phyloP scores from a whole-genome alignment of 768 basidiomycete genomes.

The Terana coerulea region DNA sequence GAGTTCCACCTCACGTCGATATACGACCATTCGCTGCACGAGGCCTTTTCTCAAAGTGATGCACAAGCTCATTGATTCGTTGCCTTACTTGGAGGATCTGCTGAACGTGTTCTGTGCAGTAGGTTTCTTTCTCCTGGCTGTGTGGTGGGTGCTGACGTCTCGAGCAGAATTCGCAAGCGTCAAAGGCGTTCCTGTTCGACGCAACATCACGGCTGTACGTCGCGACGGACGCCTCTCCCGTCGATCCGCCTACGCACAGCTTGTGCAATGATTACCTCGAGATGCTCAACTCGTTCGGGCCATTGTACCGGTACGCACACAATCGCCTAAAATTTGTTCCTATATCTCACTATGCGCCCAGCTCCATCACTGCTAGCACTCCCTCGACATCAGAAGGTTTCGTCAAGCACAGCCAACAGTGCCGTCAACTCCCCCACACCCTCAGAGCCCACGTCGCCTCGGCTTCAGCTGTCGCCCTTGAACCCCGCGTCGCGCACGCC shows the following conservation, averaged over 20 bases:
- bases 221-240: conserved; percentile 91
- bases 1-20: conserved; percentile 92
- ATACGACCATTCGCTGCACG: conserved; percentile 87
- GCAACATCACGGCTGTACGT: conserved; percentile 79
- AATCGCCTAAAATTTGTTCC: not conserved
- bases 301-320: conserved; percentile 69
- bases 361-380: conserved; percentile 4
- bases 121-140: conserved; percentile 17
- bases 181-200: conserved; percentile 94
- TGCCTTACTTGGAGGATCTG: conserved; percentile 84
- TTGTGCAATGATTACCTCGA: conserved; percentile 89
- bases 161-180: conserved; percentile 82
- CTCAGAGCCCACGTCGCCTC: not conserved
- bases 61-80: conserved; percentile 79
- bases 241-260: conserved; percentile 84
- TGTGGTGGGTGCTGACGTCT: not conserved
- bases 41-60: conserved; percentile 89
- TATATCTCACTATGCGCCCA: not conserved
- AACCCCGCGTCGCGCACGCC: conserved; percentile 21
- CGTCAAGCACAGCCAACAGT: not conserved
- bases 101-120: conserved; percentile 84
- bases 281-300: conserved; percentile 82
- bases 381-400: not conserved
- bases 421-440: not conserved
- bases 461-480: not conserved